These are phyloP conservation scores for Paxillus rubicundulus DNA, from an alignment of 768 basidiomycete species.

Conservation along the genomic window DNA sequence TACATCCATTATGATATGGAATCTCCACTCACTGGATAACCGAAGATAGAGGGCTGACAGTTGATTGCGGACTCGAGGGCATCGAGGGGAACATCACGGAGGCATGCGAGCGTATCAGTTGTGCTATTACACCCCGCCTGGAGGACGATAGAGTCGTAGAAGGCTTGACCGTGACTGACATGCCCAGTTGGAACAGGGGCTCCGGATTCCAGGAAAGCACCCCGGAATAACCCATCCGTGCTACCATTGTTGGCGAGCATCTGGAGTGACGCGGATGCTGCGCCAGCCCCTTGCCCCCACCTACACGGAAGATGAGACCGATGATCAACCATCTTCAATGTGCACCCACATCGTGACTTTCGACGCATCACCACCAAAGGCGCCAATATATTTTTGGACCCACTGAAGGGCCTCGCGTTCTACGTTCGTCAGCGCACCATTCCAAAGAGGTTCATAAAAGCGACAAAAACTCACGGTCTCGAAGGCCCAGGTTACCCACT, in stretches of 20 bases:
- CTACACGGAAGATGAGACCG: slow-evolving; percentile 28
- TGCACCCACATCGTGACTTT: slow-evolving; percentile 54
- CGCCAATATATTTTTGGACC: slow-evolving; percentile 62
- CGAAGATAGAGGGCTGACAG: slow-evolving; percentile 36
- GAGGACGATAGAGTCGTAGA: slow-evolving; percentile 43
- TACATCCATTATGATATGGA: not conserved
- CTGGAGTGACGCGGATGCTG: slow-evolving; percentile 50
- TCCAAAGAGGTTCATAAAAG: no score
- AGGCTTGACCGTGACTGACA: slow-evolving; percentile 40
- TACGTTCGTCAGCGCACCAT: slow-evolving; percentile 20
- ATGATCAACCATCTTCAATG: not conserved
- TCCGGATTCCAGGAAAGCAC: slow-evolving; percentile 51
- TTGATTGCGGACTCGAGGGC: slow-evolving; percentile 40
- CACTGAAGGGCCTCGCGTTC: slow-evolving; percentile 58
- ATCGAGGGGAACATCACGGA: slow-evolving; percentile 38
- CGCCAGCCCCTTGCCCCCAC: slow-evolving; percentile 59
- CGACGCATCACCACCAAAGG: slow-evolving; percentile 62
- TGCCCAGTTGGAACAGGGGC: slow-evolving; percentile 44
- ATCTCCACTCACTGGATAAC: slow-evolving; percentile 37
- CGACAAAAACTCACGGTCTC: slow-evolving; percentile 48
- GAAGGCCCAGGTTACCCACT: slow-evolving; percentile 63
- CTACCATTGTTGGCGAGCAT: slow-evolving; percentile 48
- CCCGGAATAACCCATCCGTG: slow-evolving; percentile 46
- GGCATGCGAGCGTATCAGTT: slow-evolving; percentile 40
- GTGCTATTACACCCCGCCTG: slow-evolving; percentile 40